Evolutionary conservation across 23 red algal species (phyloP).

Genomic region (Agarophyton chilense): DNA sequence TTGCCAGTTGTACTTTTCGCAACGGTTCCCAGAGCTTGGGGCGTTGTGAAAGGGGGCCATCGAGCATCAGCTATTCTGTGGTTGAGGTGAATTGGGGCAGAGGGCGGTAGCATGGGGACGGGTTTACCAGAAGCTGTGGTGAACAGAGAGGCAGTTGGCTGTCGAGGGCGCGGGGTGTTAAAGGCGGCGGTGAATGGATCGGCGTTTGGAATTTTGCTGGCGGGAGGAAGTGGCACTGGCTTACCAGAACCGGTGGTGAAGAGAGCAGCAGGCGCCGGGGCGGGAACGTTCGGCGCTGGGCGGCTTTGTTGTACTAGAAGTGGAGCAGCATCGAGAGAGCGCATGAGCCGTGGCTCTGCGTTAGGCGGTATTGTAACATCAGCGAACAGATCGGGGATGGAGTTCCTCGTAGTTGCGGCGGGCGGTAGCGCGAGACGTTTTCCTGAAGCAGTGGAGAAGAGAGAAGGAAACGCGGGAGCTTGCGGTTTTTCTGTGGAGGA

Average conservation of each 20-base stretch:
- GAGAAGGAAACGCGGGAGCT: background rate
- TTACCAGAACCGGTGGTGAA: conserved; percentile 1
- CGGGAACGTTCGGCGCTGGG: too few species aligned
- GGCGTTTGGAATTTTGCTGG: background rate
- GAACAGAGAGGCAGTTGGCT: background rate
- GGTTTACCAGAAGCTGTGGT: conserved; percentile 43
- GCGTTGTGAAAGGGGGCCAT: background rate
- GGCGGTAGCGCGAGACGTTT: background rate
- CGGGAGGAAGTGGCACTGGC: background rate
- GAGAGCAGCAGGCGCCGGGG: background rate
- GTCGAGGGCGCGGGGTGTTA: background rate
- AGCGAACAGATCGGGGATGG: background rate
- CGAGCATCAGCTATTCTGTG: background rate
- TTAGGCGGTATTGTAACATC: background rate
- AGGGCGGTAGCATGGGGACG: background rate
- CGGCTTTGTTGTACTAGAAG: too few species aligned
- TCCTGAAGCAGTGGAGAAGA: background rate
- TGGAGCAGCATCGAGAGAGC: background rate
- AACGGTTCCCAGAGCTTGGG: background rate
- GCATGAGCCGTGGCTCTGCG: background rate
- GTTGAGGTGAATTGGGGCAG: background rate
- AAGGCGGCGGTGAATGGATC: background rate
- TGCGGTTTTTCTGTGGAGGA: background rate
- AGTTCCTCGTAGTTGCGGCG: background rate
- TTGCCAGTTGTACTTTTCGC: background rate